Evolutionary conservation across 2,329 filamentous ascomycete species (phyloP).

Genomic region (Exophiala spinifera): DNA sequence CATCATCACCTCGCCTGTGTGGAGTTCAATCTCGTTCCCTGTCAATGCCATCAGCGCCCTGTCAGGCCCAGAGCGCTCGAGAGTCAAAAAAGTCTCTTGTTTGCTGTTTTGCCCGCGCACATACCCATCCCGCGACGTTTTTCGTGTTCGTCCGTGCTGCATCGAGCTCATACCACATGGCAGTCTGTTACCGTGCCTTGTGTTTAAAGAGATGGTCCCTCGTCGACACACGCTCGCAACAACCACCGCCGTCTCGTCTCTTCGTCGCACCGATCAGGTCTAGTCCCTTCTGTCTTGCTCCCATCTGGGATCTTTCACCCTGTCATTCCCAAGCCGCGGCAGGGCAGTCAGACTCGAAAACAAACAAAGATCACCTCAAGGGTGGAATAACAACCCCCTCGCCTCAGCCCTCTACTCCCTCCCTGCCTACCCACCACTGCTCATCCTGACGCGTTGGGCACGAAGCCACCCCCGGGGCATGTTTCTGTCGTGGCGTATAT

Average conservation of each 20-base stretch:
- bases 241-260: neutral
- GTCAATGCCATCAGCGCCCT: conserved; percentile 14
- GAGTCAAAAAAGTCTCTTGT: neutral
- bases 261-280: too few species aligned
- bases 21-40: conserved; percentile 14
- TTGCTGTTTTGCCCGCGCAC: neutral
- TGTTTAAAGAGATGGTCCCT: too few species aligned
- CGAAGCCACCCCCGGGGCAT: neutral
- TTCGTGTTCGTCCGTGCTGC: neutral
- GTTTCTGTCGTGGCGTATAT: conserved; percentile 1
- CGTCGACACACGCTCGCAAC: neutral
- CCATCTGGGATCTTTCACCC: neutral
- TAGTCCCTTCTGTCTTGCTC: neutral
- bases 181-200: neutral
- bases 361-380: neutral
- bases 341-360: neutral
- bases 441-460: neutral
- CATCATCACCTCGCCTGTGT: conserved; percentile 4
- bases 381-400: neutral
- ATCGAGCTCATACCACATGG: neutral
- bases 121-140: neutral
- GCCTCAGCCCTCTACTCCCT: neutral
- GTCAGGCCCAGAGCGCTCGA: conserved; percentile 16
- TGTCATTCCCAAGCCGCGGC: neutral
- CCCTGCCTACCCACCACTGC: neutral